These are phyloP conservation scores for Dissophora globulifera DNA, from an alignment of 192 early-diverging fungal species.

Conservation along the genomic window DNA sequence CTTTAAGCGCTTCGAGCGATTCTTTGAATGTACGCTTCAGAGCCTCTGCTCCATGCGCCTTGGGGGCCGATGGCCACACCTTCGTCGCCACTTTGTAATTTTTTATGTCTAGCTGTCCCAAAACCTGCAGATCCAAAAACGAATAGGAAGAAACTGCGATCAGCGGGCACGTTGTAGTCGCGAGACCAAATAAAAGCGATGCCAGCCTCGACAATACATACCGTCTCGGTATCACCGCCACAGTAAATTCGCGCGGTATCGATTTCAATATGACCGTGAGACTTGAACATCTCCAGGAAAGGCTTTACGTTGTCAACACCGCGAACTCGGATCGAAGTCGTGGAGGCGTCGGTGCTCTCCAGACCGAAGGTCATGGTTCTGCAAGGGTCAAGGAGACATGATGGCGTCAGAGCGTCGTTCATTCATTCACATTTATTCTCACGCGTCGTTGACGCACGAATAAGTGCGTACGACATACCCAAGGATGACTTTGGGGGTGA, in stretches of 20 bases:
- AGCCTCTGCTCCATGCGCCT: slow-evolving; percentile 57
- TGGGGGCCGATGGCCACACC: slow-evolving; percentile 58
- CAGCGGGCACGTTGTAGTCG: too few relatives aligned
- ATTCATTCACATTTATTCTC: too few relatives aligned
- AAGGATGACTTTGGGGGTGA: too few relatives aligned
- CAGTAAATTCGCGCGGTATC: slow-evolving; percentile 59
- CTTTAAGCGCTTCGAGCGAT: slow-evolving; percentile 63
- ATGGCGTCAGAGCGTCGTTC: too few relatives aligned
- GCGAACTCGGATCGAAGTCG: slow-evolving; percentile 5
- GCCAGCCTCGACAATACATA: neutral
- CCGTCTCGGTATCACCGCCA: slow-evolving; percentile 60
- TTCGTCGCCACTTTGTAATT: slow-evolving; percentile 65
- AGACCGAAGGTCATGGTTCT: slow-evolving; percentile 33
- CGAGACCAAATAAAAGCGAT: too few relatives aligned
- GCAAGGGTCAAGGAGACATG: too few relatives aligned
- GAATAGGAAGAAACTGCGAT: neutral
- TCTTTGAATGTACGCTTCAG: slow-evolving; percentile 25
- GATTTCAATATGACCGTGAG: slow-evolving; percentile 10
- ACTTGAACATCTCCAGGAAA: slow-evolving; percentile 8
- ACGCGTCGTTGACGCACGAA: too few relatives aligned
- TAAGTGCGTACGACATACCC: too few relatives aligned
- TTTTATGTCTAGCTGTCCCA: slow-evolving; percentile 1
- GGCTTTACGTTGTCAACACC: slow-evolving; percentile 17
- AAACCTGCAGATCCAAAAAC: neutral
- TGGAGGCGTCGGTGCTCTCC: neutral